Conservation (phyloP, 495 filamentous ascomycete genomes). For the Penicillium pulvis region DNA sequence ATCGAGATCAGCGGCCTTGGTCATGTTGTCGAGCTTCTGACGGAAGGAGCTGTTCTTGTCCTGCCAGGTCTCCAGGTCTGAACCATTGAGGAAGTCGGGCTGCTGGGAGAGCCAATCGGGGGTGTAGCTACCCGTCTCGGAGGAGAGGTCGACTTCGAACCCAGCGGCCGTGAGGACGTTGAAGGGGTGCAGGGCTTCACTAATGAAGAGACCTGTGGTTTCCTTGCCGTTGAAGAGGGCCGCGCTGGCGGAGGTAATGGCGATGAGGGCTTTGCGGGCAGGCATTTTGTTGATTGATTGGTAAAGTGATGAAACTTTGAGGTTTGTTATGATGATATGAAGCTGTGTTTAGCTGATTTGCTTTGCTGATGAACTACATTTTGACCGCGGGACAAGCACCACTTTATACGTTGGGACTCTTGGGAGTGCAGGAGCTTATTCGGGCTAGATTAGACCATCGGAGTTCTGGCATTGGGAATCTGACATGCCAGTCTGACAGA, state of each 20-base stretch:
- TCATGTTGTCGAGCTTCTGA: slow-evolving; percentile 41
- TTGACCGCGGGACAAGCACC: neutral
- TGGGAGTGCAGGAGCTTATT: neutral
- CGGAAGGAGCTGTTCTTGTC: slow-evolving; percentile 43
- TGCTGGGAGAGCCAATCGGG: slow-evolving; percentile 47
- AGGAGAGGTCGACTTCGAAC: slow-evolving; percentile 51
- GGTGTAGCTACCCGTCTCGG: slow-evolving; percentile 46
- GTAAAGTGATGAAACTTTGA: neutral
- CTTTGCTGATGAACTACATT: neutral
- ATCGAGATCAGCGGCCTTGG: slow-evolving; percentile 35
- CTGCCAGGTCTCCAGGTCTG: slow-evolving; percentile 40
- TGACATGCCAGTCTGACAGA: too few relatives aligned
- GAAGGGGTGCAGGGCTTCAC: slow-evolving; percentile 53
- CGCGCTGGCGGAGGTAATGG: slow-evolving; percentile 48
- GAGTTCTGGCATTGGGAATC: too few relatives aligned
- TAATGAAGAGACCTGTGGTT: slow-evolving; percentile 44
- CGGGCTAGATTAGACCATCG: neutral
- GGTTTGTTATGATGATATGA: neutral
- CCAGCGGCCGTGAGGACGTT: slow-evolving; percentile 44
- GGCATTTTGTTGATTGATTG: slow-evolving; percentile 19
- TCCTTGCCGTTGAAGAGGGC: slow-evolving; percentile 45
- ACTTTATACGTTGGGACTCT: neutral
- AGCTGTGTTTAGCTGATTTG: neutral
- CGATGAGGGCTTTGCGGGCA: slow-evolving; percentile 46
- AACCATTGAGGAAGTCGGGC: slow-evolving; percentile 43